Percentiles rank a stretch among this genome's conserved stretches.
These are phyloP conservation scores for Zoysia pacifica DNA, from an alignment of 176 grass and related monocot genomes.

Conservation along the genomic window DNA sequence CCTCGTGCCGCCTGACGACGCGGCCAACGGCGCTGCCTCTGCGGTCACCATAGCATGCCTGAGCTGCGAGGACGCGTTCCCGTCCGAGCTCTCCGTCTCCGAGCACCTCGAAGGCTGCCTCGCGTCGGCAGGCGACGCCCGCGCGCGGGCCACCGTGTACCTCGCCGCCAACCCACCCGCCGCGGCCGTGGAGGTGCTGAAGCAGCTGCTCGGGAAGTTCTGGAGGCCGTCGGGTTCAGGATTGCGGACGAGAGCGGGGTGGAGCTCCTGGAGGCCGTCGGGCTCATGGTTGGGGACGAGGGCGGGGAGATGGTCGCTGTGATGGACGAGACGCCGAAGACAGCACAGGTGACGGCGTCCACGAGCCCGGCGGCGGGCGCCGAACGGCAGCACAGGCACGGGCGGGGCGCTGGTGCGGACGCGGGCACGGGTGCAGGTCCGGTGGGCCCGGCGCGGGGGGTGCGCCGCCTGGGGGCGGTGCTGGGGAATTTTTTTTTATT, in stretches of 20 bases:
- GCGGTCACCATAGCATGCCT: slow-evolving; percentile 48
- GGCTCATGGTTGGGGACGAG: slow-evolving; percentile 63
- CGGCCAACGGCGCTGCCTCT: not conserved
- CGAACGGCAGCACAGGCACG: no score
- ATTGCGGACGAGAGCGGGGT: slow-evolving; percentile 65
- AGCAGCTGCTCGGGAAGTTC: slow-evolving; percentile 67
- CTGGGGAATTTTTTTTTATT: no score
- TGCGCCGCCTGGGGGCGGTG: no score
- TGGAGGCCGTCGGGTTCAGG: slow-evolving; percentile 72
- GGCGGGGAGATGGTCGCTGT: slow-evolving; percentile 77
- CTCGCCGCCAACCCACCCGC: slow-evolving; percentile 52
- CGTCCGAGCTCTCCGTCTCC: slow-evolving; percentile 57
- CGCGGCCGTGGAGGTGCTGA: slow-evolving; percentile 62
- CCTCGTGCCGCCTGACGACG: slow-evolving; percentile 35
- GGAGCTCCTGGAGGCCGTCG: slow-evolving; percentile 70
- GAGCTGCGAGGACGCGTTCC: slow-evolving; percentile 57
- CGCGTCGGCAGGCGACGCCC: slow-evolving; percentile 36
- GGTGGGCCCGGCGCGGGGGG: no score
- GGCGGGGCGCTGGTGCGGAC: no score
- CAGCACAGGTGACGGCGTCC: no score
- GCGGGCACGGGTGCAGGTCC: no score
- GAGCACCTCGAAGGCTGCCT: slow-evolving; percentile 81
- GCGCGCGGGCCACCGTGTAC: slow-evolving; percentile 55
- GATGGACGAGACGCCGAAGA: slow-evolving; percentile 61
- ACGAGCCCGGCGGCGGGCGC: no score